phyloP scores from a whole-genome alignment of 257 asterid genomes.

The Nicotiana attenuata region DNA sequence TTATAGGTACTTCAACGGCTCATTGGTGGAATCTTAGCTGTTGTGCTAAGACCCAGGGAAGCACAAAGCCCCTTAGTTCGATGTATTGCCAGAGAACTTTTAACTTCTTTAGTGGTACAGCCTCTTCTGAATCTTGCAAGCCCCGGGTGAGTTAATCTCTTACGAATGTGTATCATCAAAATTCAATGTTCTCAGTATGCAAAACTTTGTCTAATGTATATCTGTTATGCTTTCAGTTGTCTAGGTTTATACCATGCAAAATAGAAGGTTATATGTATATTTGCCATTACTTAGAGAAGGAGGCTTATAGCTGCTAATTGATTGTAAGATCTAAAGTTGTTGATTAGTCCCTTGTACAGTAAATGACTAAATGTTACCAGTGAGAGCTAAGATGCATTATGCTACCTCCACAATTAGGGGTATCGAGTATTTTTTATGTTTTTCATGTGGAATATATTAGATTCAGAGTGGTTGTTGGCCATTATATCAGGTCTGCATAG shows the following conservation, averaged over 20 bases:
- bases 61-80: slow-evolving; percentile 89
- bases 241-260: slow-evolving; percentile 4
- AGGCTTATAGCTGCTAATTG: background rate
- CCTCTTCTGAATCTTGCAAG: slow-evolving; percentile 90
- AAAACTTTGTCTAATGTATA: background rate
- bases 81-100: slow-evolving; percentile 88
- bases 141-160: slow-evolving; percentile 66
- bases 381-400: background rate
- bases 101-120: slow-evolving; percentile 90
- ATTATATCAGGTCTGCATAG: background rate
- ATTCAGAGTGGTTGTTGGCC: background rate
- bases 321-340: background rate
- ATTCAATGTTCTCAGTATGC: background rate
- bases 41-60: slow-evolving; percentile 90
- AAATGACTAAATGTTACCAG: background rate
- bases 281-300: background rate
- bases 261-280: background rate
- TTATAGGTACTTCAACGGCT: slow-evolving; percentile 87
- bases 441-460: background rate
- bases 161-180: slow-evolving; percentile 5
- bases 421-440: background rate
- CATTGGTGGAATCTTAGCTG: slow-evolving; percentile 85
- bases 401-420: background rate
- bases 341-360: background rate
- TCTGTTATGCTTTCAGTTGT: background rate